phyloP scores from a whole-genome alignment of 2,329 filamentous ascomycete genomes.

The Myotisia sp. region DNA sequence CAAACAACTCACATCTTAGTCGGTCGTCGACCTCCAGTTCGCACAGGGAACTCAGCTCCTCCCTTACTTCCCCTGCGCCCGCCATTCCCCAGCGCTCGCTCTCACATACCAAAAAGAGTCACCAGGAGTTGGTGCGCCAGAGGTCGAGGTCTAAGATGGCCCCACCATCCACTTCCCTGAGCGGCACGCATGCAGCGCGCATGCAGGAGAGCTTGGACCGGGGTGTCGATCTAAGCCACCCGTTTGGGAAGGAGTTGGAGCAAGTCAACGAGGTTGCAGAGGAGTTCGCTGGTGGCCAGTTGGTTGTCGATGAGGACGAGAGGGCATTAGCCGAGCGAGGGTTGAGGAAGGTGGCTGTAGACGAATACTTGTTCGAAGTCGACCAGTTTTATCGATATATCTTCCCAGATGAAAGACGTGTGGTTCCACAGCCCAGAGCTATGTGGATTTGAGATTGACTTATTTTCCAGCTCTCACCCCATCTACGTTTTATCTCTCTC shows the following conservation, averaged over 20 bases:
- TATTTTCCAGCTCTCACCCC: too few species aligned
- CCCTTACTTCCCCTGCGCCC: conserved; percentile 39
- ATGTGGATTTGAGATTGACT: too few species aligned
- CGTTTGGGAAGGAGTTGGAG: conserved; percentile 78
- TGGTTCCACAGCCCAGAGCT: too few species aligned
- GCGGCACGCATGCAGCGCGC: conserved; percentile 18
- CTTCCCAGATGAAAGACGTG: conserved; percentile 29
- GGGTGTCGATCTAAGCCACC: conserved; percentile 37
- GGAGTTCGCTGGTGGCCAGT: conserved; percentile 55
- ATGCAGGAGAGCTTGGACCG: conserved; percentile 3
- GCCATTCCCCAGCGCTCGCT: conserved; percentile 62
- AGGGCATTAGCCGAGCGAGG: conserved; percentile 54
- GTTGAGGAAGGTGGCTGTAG: conserved; percentile 57
- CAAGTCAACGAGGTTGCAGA: conserved; percentile 89
- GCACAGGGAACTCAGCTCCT: conserved; percentile 25
- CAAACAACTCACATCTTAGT: conserved; percentile 42
- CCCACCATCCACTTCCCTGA: conserved; percentile 26
- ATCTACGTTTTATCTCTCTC: too few species aligned
- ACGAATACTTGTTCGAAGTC: conserved; percentile 75
- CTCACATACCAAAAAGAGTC: conserved; percentile 78
- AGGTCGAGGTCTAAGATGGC: conserved; percentile 45
- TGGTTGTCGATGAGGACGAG: conserved; percentile 60
- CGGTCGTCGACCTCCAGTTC: conserved; percentile 22
- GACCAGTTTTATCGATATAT: conserved; percentile 51
- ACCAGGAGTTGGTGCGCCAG: conserved; percentile 59